These are phyloP conservation scores for Aphanocladium album DNA, from an alignment of 2,329 filamentous ascomycete species.

Conservation along the genomic window DNA sequence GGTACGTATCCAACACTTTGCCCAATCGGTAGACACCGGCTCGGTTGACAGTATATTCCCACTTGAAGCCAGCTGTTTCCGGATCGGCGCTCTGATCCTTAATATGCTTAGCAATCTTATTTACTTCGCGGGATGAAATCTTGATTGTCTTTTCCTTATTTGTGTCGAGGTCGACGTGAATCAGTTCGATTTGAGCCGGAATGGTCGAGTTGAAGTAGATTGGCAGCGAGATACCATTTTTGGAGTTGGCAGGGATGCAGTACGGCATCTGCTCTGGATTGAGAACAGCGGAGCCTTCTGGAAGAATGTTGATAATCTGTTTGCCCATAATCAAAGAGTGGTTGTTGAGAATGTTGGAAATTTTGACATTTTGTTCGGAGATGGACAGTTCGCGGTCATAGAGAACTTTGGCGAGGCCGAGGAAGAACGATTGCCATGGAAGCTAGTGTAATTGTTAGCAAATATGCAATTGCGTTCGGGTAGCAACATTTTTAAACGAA, in stretches of 20 bases:
- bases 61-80: constrained; percentile 55
- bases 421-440: constrained; percentile 67
- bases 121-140: constrained; percentile 68
- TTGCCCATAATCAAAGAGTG: constrained; percentile 90
- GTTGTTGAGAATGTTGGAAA: constrained; percentile 83
- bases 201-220: constrained; percentile 92
- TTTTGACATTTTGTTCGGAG: constrained; percentile 88
- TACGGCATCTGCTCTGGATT: constrained; percentile 79
- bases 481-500: constrained; percentile 33
- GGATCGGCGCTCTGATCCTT: constrained; percentile 62
- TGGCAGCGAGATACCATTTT: constrained; percentile 62
- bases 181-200: constrained; percentile 82
- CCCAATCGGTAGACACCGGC: constrained; percentile 81
- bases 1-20: constrained; percentile 86
- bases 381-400: constrained; percentile 92
- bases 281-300: constrained; percentile 87
- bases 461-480: not conserved
- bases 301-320: constrained; percentile 95
- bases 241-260: constrained; percentile 65
- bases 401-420: constrained; percentile 70
- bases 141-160: constrained; percentile 74
- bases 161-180: constrained; percentile 79
- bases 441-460: constrained; percentile 43
- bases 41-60: constrained; percentile 75
- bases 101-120: constrained; percentile 64